A percentile compares a stretch with the other conserved stretches of the same genome.
Evolutionary conservation across 2,329 filamentous ascomycete genomes (phyloP).

Genomic region (Clonostachys solani): DNA sequence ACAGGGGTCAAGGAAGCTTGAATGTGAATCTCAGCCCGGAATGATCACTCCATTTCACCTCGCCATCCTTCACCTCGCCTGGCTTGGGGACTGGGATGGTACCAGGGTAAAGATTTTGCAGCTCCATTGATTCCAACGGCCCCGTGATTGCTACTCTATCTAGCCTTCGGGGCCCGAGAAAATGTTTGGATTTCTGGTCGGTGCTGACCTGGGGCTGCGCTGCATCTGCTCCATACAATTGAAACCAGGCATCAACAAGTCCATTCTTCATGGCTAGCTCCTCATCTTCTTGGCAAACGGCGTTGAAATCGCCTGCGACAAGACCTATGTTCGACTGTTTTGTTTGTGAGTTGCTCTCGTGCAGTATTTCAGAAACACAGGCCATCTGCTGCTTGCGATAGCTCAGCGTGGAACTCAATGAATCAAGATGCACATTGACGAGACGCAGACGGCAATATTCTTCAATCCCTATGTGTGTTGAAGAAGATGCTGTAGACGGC

Average conservation of each 20-base stretch:
- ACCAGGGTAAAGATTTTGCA: background rate
- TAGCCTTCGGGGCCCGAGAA: background rate
- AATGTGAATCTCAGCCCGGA: background rate
- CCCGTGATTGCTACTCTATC: background rate
- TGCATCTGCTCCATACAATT: background rate
- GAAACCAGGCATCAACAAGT: background rate
- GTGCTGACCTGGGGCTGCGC: background rate
- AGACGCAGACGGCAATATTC: background rate
- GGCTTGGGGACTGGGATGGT: background rate
- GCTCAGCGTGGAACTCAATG: background rate
- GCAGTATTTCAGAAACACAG: too few relatives aligned
- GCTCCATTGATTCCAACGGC: background rate
- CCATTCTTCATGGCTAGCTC: background rate
- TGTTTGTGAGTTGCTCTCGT: too few relatives aligned
- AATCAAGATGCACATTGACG: background rate
- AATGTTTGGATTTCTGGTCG: background rate
- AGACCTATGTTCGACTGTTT: background rate
- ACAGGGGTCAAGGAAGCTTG: background rate
- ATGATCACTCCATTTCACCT: background rate
- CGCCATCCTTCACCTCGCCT: background rate
- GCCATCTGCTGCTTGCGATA: background rate
- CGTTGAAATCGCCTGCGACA: background rate
- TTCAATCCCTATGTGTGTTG: background rate
- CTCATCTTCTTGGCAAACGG: background rate
- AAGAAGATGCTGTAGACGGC: too few relatives aligned